Base-by-base conservation (phyloP, 2,329 filamentous ascomycete genomes). In the Arthrobotrys conoides region DNA sequence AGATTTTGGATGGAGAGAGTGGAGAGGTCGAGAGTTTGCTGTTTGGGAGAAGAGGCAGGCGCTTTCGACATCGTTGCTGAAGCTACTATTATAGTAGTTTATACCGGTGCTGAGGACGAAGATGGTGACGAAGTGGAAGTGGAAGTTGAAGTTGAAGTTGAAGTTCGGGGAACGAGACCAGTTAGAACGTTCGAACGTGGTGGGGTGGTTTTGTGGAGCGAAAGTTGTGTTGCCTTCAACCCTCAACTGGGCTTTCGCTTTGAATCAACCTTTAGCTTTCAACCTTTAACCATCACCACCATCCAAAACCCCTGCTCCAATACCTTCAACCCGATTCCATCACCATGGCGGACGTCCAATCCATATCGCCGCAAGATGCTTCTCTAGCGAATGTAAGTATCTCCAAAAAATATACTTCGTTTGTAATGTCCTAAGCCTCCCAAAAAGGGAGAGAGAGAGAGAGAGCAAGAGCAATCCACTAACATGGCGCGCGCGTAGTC, bases 1-100 rank as follows among this genome's bases (percentile, higher is more conserved):
- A 99, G 92, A 86, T 97, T 95, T 81, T 93, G 92, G 27, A 91
- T 88, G 82, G 91, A 92, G 83, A 99, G 91, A 79, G 89, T 90
- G 82, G 91, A 90, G 82, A 99, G 87, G 83, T 92, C 90, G 81
- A 93, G 88, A 87, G 82, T 51, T 63, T 80, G 76, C 65, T 79
- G 76, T 36, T 79, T 72, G 1, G 68, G 12, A 3, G 55, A 41
- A 16, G 72, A 18, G 30, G 72, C 27, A 8, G 67, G 68, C 24
- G 70, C 38, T 44, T 72, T 78, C 27, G 75, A 78, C 68, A 72
- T 78, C 16, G 64, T 69, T 27, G n/a, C 4, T 20, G 20, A n/a
- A n/a, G 55, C 12, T 8, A n/a, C 22, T 24, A 16, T 20, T 8
- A 1, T 22, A 36, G 48, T n/a, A 16, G 38, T 14, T 20, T 16